Evolutionary conservation across 1,284 basidiomycete species (phyloP), one percentile per base, ranked within the genome.

Genomic region (Naganishia cerealis): DNA sequence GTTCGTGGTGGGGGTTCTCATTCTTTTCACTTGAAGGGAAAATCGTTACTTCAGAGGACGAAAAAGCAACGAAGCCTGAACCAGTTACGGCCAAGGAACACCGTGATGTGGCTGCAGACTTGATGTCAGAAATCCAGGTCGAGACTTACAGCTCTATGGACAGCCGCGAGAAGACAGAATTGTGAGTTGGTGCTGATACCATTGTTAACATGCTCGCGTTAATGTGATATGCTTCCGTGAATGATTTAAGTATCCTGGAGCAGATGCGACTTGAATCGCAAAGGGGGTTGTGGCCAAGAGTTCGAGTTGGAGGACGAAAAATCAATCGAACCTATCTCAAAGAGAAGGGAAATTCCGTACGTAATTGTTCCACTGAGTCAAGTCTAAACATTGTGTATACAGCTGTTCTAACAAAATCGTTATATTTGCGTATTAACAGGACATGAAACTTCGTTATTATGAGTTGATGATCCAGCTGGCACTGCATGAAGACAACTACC

Each of bases 81-180:
- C 80, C 81, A 10, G 78, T 79, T 15, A 81, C 79, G 0, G 75
- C 77, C 46, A 72, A 77, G 69, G 82, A 91, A 73, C 86, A 88
- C 65, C 81, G 92, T 48, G 87, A 90, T 73, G 88, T 87, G 0
- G 91, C 92, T 0, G 94, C 92, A 0, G 94, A 96, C 72, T 83
- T 97, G 39, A 85, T 99, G 71, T 90, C 90, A 62, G 96, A 99
- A 66, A 87, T 99, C 0, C 94, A 97, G 81, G 94, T 99, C 54
- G 96, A 99, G 82, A 99, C 96, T 2, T 99, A 98, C 78, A 96
- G 94, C 29, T 93, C 91, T 15, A 98, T 99, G 95, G 92, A 97
- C 73, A 88, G 94, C 71, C 84, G 91, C 74, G 96, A 99, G 81
- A 99, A 99, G 85, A 96, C 92, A 12, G 93, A 98, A 77, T 98